Conservation (phyloP, 148 eudicot species). For the Polygonum aviculare region DNA sequence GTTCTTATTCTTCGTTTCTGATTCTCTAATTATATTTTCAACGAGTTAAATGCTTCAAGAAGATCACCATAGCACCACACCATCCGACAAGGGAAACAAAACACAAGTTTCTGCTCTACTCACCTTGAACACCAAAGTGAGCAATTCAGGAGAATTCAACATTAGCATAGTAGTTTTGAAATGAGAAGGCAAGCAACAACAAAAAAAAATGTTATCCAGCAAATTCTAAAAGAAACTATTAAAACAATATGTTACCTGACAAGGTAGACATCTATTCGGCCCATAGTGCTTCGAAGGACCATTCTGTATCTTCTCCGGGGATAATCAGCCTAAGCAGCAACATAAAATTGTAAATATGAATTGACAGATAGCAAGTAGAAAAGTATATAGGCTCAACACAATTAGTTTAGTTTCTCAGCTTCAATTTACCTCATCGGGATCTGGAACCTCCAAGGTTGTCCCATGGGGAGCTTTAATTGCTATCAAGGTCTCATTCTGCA, state of each 20-base stretch:
- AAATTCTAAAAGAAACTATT: not conserved
- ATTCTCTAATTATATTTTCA: not conserved
- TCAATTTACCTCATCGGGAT: slow-evolving; percentile 32
- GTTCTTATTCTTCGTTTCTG: not conserved
- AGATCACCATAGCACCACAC: not conserved
- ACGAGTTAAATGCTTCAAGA: not conserved
- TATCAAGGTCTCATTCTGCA: slow-evolving; percentile 72
- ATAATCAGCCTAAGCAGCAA: slow-evolving; percentile 35
- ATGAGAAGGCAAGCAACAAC: not conserved
- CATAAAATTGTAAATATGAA: not conserved
- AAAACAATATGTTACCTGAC: slow-evolving; percentile 53
- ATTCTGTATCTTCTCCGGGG: slow-evolving; percentile 91
- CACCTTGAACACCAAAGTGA: not conserved
- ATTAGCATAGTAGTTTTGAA: not conserved
- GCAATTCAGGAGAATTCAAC: not conserved
- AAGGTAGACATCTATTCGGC: slow-evolving; percentile 91
- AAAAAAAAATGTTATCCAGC: not conserved
- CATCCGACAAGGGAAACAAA: not conserved
- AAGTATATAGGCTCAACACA: not conserved
- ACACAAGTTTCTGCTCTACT: not conserved
- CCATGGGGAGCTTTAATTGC: slow-evolving; percentile 86
- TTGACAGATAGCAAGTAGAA: not conserved
- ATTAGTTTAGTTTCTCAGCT: not conserved
- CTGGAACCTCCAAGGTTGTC: slow-evolving; percentile 71
- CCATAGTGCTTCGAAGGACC: slow-evolving; percentile 97